Conservation (phyloP, 2,329 filamentous ascomycete genomes). For the Sarocladiaceae sp. region DNA sequence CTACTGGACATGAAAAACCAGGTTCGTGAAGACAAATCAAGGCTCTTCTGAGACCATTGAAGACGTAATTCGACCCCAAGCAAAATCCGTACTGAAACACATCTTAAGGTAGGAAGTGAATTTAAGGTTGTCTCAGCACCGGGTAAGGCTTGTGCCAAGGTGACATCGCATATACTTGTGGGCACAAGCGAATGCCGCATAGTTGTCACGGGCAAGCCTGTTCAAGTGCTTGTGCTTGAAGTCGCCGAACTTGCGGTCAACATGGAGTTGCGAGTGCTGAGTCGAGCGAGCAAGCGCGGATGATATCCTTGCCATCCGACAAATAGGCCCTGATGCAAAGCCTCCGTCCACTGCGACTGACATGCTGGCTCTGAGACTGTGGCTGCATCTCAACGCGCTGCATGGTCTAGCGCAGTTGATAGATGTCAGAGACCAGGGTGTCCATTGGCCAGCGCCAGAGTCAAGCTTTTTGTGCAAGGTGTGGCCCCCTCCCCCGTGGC, state of each 20-base stretch:
- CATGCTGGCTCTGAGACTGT: background rate
- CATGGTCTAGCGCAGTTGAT: constrained; percentile 5
- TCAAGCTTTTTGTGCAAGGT: constrained; percentile 9
- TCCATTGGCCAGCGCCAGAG: constrained; percentile 1
- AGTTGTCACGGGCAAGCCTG: background rate
- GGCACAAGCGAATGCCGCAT: background rate
- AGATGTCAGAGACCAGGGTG: background rate
- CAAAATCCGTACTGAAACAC: background rate
- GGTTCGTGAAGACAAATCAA: too few species aligned
- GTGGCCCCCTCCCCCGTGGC: background rate
- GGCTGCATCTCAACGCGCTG: background rate
- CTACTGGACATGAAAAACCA: too few species aligned
- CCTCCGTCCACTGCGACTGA: background rate
- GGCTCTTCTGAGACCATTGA: background rate
- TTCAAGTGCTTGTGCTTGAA: background rate
- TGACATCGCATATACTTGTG: background rate
- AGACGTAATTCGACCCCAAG: background rate
- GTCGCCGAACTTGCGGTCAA: too few species aligned
- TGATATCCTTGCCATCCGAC: too few species aligned
- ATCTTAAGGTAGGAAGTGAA: background rate
- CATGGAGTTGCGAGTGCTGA: too few species aligned
- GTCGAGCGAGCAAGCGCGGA: too few species aligned
- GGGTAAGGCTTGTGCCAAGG: constrained; percentile 7
- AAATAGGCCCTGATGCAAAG: background rate
- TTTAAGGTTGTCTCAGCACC: constrained; percentile 1